Conservation (phyloP, 1,284 basidiomycete species). For the Cerrena zonata region DNA sequence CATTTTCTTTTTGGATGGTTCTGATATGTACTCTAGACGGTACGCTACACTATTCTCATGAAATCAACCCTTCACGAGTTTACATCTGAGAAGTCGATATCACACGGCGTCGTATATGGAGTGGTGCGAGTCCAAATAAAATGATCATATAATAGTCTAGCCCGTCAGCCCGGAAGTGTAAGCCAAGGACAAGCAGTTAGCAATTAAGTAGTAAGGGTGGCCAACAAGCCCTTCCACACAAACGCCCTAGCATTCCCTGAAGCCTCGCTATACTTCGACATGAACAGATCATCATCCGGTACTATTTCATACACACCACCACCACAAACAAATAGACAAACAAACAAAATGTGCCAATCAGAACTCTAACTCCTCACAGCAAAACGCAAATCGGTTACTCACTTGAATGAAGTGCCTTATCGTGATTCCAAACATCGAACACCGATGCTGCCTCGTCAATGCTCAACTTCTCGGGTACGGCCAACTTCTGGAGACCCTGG, state of each 20-base stretch:
- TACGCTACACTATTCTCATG: no score
- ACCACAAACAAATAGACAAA: neutral
- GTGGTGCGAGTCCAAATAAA: no score
- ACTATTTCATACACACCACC: conserved; percentile 25
- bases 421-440: conserved; percentile 67
- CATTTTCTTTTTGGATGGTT: neutral
- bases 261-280: conserved; percentile 68
- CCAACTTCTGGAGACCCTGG: conserved; percentile 46
- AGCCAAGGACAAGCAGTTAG: neutral
- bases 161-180: no score
- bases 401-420: conserved; percentile 47
- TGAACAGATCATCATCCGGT: conserved; percentile 59
- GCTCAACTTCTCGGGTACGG: conserved; percentile 53
- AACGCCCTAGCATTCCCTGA: conserved; percentile 70
- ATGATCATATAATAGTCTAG: no score
- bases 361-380: neutral
- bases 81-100: no score
- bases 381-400: conserved; percentile 18
- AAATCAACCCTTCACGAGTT: no score
- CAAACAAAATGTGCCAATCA: conserved; percentile 3
- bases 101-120: no score
- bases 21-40: neutral
- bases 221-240: conserved; percentile 64
- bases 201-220: conserved; percentile 25
- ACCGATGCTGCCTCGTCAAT: conserved; percentile 60